Percentiles rank a stretch among this genome's conserved stretches.
These are phyloP conservation scores for Leccinum boreale DNA, from an alignment of 768 basidiomycete genomes.

Conservation along the genomic window DNA sequence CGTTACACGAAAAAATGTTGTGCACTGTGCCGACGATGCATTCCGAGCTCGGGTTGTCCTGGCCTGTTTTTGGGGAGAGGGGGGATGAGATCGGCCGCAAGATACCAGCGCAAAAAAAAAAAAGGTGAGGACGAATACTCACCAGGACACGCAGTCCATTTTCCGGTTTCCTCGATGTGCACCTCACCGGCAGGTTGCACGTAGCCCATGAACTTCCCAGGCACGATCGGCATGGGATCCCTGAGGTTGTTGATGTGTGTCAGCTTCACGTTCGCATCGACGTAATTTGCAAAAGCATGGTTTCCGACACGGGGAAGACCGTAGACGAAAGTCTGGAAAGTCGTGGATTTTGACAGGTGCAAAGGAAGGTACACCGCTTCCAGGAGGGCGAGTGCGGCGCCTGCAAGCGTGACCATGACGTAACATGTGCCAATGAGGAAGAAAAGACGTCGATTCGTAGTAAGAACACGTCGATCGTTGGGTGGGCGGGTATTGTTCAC, in stretches of 20 bases:
- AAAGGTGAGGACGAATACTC: not conserved
- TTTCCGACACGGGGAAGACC: constrained; percentile 49
- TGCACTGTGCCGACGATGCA: constrained; percentile 23
- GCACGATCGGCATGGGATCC: constrained; percentile 38
- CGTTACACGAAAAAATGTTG: constrained; percentile 40
- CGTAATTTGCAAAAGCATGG: constrained; percentile 53
- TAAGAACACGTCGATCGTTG: not conserved
- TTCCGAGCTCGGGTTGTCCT: constrained; percentile 51
- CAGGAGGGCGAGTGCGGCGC: constrained; percentile 33
- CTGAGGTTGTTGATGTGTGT: constrained; percentile 53
- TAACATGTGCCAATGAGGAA: not conserved
- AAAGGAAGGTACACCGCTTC: constrained; percentile 37
- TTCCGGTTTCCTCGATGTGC: constrained; percentile 39
- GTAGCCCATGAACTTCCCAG: constrained; percentile 35
- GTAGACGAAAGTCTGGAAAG: constrained; percentile 28
- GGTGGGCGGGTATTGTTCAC: not conserved
- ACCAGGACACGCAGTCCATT: constrained; percentile 57
- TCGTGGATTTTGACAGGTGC: constrained; percentile 28
- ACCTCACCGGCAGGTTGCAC: constrained; percentile 39
- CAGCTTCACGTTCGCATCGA: constrained; percentile 42
- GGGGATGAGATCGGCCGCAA: not conserved
- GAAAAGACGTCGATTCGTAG: not conserved
- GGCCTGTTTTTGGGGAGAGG: constrained; percentile 34
- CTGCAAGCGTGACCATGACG: constrained; percentile 6
- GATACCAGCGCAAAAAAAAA: not conserved